Evolutionary conservation across 2,329 filamentous ascomycete species (phyloP), one percentile per base, ranked within the genome.

Genomic region (Fusarium acutatum): DNA sequence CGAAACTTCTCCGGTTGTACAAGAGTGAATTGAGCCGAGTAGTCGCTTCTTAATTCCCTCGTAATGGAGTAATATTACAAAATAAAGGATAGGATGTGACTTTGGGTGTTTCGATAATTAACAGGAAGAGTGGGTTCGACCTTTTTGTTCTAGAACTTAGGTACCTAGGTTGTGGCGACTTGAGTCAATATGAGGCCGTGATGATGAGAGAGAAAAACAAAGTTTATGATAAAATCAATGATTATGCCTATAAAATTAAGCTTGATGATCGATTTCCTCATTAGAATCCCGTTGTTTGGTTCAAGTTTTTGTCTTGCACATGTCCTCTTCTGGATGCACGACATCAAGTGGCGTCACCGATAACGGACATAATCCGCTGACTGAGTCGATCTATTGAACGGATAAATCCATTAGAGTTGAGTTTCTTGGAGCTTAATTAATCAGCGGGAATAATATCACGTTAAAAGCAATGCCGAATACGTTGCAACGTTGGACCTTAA

Each of bases 321-420:
- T 73, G 57, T 38, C 24, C 47, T 53, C 22, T 40, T 43, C 26
- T 37, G 11, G 15, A 72, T 72, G 64, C 71, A 58, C 56, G 30
- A 58, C 71, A 69, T 69, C 40, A 53, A 69, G 46, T 73, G 67
- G 71, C 59, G 59, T 65, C 52, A 69, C 71, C 71, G 67, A 74
- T 74, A 74, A 72, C 71, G 67, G 71, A 59, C 67, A 37, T 47
- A 35, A 65, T 49, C 46, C 47, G 47, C 52, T 22, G 35, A 46
- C 28, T 14, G 22, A 47, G 37, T 47, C 64, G 24, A 59, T 35
- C 41, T 37, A 56, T 56, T 15, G 20, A 40, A 18, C 35, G 50
- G 35, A n/a, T 41, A 54, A 54, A 20, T 54, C 26, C 6, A 54
- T 38, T 54, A 41, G 26, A 41, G 50, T 54, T 18, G 50, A 8